Base-by-base conservation (phyloP, 1,139 yeast species). In the Arxiozyma heterogenica region DNA sequence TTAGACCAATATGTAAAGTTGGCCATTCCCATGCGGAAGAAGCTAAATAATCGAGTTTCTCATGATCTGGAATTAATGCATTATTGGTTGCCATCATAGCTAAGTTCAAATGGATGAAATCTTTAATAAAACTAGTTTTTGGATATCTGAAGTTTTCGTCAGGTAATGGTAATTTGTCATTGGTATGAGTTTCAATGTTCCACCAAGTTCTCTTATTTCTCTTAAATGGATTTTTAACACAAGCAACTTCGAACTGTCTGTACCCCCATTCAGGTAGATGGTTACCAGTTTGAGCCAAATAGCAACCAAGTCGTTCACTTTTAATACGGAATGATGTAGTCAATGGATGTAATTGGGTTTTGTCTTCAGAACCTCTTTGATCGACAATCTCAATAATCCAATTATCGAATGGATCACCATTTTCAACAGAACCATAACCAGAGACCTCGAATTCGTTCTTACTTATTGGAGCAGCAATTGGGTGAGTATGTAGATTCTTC, bases 81-180 rank as follows among this genome's bases (percentile, higher is more conserved):
- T 94, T 94, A 75, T 94, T 94, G 47, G 98, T 88, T 23, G 97
- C 97, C 97, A 91, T 89, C 97, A 93, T 94, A 23, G 98, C 98
- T 68, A 90, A 82, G 71, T 93, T 93, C 65, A 94, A 76, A 73
- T 91, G 96, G 60, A 94, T 75, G 64, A 94, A 94, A 74, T 93
- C 98, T 62, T 87, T 83, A 64, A 89, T 66, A 73, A 94, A 94
- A 65, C 79, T 81, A 41, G 97, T 85, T 69, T 78, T 84, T 63
- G 98, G 97, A 64, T 87, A 77, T 65, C 78, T 77, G 73, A 91
- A 88, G 66, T 80, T 84, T 51, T 72, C 82, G 18, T 86, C 82
- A 50, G 71, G 68, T 44, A 94, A 84, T 53, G 95, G 95, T 63
- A 93, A 77, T 42, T 81, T 74, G 50, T 77, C 82, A 71, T 94